Evolutionary conservation across 441 rosid species (phyloP).

Genomic region (Eutrema salsugineum): DNA sequence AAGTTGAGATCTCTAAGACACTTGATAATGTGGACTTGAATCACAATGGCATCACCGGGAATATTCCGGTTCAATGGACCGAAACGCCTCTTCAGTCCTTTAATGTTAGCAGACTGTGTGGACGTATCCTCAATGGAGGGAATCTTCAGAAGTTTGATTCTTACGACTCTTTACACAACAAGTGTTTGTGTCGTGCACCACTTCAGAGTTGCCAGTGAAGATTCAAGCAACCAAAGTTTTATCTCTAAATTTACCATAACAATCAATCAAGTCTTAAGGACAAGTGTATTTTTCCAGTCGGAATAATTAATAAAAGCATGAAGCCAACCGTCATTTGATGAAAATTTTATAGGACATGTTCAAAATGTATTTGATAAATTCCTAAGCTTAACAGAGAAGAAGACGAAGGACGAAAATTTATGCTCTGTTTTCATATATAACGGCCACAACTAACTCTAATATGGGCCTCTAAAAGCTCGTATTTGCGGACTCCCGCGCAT

Average conservation of each 20-base stretch:
- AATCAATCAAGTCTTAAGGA: neutral
- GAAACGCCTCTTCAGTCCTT: slow-evolving; percentile 28
- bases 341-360: too few species aligned
- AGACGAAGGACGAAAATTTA: neutral
- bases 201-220: slow-evolving; percentile 33
- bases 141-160: slow-evolving; percentile 40
- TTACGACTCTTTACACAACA: slow-evolving; percentile 41
- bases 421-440: neutral
- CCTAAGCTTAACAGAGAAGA: too few species aligned
- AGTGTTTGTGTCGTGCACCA: slow-evolving; percentile 62
- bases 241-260: neutral
- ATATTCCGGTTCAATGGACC: slow-evolving; percentile 40
- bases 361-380: too few species aligned
- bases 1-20: slow-evolving; percentile 27
- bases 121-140: slow-evolving; percentile 55
- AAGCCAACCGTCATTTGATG: too few species aligned
- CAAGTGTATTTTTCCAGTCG: neutral
- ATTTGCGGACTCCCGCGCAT: neutral
- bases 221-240: neutral
- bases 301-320: neutral
- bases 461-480: too few species aligned
- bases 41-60: slow-evolving; percentile 49
- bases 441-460: neutral
- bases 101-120: slow-evolving; percentile 58
- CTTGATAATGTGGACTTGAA: slow-evolving; percentile 39